These are phyloP conservation scores for Trichoderma aggressivum DNA, from an alignment of 2,329 filamentous ascomycete species.

Conservation along the genomic window DNA sequence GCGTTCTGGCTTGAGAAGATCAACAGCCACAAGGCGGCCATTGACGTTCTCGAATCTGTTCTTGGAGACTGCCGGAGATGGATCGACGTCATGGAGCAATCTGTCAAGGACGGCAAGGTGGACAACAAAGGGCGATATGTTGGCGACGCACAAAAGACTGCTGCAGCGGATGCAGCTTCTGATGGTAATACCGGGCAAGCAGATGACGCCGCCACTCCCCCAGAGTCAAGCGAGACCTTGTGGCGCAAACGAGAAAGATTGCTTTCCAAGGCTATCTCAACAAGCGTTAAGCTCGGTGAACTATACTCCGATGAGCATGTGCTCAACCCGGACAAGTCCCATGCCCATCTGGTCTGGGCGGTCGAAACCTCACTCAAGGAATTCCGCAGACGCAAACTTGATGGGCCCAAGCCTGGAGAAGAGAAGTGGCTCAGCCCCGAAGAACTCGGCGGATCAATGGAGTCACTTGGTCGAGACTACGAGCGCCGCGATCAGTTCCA, in stretches of 20 bases:
- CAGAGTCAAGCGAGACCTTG: slow-evolving; percentile 42
- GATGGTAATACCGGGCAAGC: slow-evolving; percentile 20
- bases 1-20: slow-evolving; percentile 77
- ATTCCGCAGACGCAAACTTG: slow-evolving; percentile 60
- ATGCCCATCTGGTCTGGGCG: slow-evolving; percentile 71
- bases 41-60: slow-evolving; percentile 75
- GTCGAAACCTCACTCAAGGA: slow-evolving; percentile 79
- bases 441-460: slow-evolving; percentile 70
- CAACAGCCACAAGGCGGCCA: slow-evolving; percentile 64
- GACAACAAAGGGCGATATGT: slow-evolving; percentile 38
- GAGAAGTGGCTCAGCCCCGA: slow-evolving; percentile 67
- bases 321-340: slow-evolving; percentile 68
- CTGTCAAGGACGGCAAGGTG: slow-evolving; percentile 45
- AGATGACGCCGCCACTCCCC: slow-evolving; percentile 21
- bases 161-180: background rate
- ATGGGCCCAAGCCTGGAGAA: slow-evolving; percentile 68
- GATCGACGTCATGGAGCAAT: slow-evolving; percentile 54
- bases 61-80: slow-evolving; percentile 64
- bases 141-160: slow-evolving; percentile 1
- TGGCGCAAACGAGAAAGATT: slow-evolving; percentile 62
- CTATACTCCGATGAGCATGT: slow-evolving; percentile 77
- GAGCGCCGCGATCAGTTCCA: slow-evolving; percentile 71
- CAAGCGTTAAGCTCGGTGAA: slow-evolving; percentile 80
- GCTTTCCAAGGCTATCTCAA: slow-evolving; percentile 69
- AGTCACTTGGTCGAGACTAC: slow-evolving; percentile 75